Conservation (phyloP, 2,329 filamentous ascomycete genomes). For the Bipolaris cookei region DNA sequence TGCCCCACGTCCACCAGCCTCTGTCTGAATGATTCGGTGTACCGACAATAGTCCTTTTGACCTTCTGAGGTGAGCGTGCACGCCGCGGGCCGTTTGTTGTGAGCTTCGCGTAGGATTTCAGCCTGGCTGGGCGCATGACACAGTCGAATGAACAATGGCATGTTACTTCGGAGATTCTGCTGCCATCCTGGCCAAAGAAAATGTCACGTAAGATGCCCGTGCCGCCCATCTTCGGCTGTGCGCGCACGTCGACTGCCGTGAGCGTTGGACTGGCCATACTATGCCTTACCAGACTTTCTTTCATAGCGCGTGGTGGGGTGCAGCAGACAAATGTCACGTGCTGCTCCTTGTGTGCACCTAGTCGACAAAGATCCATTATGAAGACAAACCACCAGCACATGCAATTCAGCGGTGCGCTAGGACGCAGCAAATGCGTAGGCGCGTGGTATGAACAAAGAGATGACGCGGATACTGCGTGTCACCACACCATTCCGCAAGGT, state of each 20-base stretch:
- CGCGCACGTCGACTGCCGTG: constrained; percentile 1
- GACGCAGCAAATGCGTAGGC: constrained; percentile 1
- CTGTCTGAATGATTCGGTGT: constrained; percentile 14
- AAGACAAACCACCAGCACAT: neutral
- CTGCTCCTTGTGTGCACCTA: no score
- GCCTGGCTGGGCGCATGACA: neutral
- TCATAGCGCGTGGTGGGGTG: neutral
- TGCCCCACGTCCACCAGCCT: constrained; percentile 27
- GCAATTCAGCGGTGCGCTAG: constrained; percentile 4
- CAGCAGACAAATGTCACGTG: neutral
- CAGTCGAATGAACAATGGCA: neutral
- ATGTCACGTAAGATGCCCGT: neutral
- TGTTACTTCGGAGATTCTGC: constrained; percentile 8
- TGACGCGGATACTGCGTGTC: constrained; percentile 5
- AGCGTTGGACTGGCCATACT: constrained; percentile 1
- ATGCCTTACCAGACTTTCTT: constrained; percentile 8
- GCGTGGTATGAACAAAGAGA: neutral
- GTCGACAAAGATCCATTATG: neutral
- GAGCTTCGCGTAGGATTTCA: neutral
- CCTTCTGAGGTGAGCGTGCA: constrained; percentile 19
- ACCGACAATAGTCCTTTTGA: constrained; percentile 1
- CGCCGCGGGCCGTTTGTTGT: constrained; percentile 1
- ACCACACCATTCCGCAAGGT: neutral
- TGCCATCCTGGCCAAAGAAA: constrained; percentile 1
- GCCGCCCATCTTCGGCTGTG: constrained; percentile 9